Evolutionary conservation across 2,329 filamentous ascomycete species (phyloP), one percentile per base, ranked within the genome.

Genomic region (Fusarium chlamydosporum): DNA sequence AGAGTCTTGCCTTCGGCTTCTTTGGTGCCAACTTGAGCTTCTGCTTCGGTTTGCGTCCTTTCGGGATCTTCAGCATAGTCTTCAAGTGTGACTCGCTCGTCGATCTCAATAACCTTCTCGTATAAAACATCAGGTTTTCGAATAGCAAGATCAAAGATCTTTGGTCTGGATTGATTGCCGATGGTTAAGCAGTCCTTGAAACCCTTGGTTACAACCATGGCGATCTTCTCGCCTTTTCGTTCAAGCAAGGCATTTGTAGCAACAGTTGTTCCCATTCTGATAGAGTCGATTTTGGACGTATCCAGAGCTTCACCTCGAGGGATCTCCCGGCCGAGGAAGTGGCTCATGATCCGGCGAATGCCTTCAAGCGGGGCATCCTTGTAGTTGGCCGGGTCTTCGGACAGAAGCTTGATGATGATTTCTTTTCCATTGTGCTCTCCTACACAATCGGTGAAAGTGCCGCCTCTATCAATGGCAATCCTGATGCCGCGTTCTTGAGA

Each of bases 191-290:
- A 96, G 78, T 97, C 94, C 71, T 89, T 90, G 83, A 97, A 97
- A 0, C 94, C 94, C 70, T 89, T 90, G 2, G 93, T 97, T 12
- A 96, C 92, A 1, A 97, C 88, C 79, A 97, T 86, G 15, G 92
- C 94, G 76, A 96, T 95, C 72, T 88, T 89, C 81, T 97, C 94
- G 47, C 94, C 94, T 79, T 97, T 97, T 60, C 94, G 85, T 79
- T 97, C 94, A 3, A 97, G 84, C 57, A 97, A 81, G 0, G 94
- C 94, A 78, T 97, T 97, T 1, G 94, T 97, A 11, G 94, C 94
- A 13, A 97, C 94, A 0, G 94, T 97, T 2, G 94, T 97, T 43
- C 94, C 94, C 94, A 97, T 97, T 47, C 94, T 91, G 77, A 97
- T 97, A 56, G 92, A 94, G 72, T 96, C 92, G 72, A 97, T 96